Evolutionary conservation across 139 green algal species (phyloP), one percentile per base, ranked within the genome.

Genomic region (Dunaliella primolecta): DNA sequence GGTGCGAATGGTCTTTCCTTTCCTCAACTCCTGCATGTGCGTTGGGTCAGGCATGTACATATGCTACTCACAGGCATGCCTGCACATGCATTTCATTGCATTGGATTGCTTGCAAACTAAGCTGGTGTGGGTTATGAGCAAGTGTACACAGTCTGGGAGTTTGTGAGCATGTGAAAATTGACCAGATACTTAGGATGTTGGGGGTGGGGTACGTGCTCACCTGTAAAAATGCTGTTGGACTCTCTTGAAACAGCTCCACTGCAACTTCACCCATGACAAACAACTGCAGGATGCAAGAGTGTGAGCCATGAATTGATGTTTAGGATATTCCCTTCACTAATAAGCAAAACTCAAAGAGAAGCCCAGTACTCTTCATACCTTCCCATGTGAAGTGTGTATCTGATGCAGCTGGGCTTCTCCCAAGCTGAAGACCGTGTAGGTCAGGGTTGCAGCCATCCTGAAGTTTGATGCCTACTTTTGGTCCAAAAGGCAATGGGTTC

Each of bases 231-330:
- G 91, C 83, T 37, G 88, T 93, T 2, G 94, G 94, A 33, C 85
- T 94, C 70, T 96, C 91, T 78, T 93, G 89, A 76, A 96, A 96
- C 25, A 97, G 87, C 87, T 96, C 87, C 46, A 89, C 86, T 11
- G 94, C 93, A 35, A 97, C 91, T 85, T 97, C 93, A 11, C 89
- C 92, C 89, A 93, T 91, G 7, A 94, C 86, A 78, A 96, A 95
- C 27, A 94, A 76, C 93, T 96, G 89, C 80, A 83, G n/a, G 31
- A 21, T 15, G 64, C 1, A 2, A 74, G 2, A 82, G 31, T 85
- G 77, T n/a, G 75, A 64, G 71, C 27, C 30, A 72, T 72, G 20
- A 72, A 23, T 29, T 23, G 71, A 3, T 77, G 71, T 7, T n/a
- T 77, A 2, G 70, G 2, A 85, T 1, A 25, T n/a, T 2, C n/a